Percentiles rank a stretch among this genome's conserved stretches.
Evolutionary conservation across 345 rosid genomes (phyloP).

Genomic region (Aquilaria malaccensis): DNA sequence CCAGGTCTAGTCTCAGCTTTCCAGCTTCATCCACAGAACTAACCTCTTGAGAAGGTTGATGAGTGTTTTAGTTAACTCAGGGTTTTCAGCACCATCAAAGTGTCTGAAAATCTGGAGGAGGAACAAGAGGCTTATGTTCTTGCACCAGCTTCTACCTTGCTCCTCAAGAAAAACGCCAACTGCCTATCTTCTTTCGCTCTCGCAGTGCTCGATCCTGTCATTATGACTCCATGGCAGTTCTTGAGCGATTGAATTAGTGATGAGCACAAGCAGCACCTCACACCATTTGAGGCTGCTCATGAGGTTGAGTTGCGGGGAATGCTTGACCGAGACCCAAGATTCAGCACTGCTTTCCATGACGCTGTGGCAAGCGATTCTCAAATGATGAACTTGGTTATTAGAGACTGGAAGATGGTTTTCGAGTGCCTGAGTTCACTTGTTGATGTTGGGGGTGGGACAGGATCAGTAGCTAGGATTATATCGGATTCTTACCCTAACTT

Average conservation of each 20-base stretch:
- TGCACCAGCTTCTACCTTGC: constrained; percentile 18
- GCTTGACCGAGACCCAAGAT: neutral
- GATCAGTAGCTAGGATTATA: constrained; percentile 14
- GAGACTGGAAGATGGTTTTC: constrained; percentile 8
- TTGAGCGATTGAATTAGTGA: constrained; percentile 27
- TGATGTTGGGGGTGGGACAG: constrained; percentile 23
- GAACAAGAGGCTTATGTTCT: constrained; percentile 17
- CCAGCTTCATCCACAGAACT: constrained; percentile 14
- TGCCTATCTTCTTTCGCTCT: neutral
- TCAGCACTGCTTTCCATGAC: constrained; percentile 4
- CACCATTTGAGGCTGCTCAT: constrained; percentile 3
- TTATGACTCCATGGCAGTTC: constrained; percentile 9
- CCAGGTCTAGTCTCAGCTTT: constrained; percentile 18
- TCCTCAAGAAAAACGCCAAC: constrained; percentile 11
- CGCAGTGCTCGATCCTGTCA: constrained; percentile 6
- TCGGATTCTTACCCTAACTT: constrained; percentile 10
- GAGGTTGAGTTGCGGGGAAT: constrained; percentile 14
- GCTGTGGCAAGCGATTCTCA: constrained; percentile 27
- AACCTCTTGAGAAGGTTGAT: constrained; percentile 22
- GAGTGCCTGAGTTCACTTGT: constrained; percentile 16
- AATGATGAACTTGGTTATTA: constrained; percentile 7
- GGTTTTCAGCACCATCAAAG: constrained; percentile 20
- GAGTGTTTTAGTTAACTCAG: constrained; percentile 28
- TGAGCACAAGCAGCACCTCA: neutral
- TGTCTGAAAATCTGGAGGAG: neutral